Conservation (phyloP, 495 filamentous ascomycete genomes). For the Penicillium ucsense region DNA sequence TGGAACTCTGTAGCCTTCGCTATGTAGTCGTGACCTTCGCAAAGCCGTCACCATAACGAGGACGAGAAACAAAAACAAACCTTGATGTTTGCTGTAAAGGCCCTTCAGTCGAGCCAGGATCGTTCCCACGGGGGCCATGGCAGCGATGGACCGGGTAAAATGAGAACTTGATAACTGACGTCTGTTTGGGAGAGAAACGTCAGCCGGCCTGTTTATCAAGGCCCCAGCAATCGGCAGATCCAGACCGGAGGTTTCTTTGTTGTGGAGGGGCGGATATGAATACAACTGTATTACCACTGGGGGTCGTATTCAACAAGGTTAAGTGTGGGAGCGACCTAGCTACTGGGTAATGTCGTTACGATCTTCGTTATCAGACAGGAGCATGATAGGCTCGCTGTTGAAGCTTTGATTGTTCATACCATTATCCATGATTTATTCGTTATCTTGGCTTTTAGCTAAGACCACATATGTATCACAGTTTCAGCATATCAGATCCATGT, state of each 20-base stretch:
- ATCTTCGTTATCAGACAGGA: too few relatives aligned
- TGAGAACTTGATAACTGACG: not conserved
- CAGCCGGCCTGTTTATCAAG: not conserved
- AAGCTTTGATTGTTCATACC: too few relatives aligned
- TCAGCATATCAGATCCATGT: too few relatives aligned
- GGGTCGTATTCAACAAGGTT: too few relatives aligned
- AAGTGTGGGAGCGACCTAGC: too few relatives aligned
- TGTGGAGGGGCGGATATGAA: slow-evolving; percentile 6
- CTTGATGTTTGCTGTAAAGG: slow-evolving; percentile 27
- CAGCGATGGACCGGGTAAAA: not conserved
- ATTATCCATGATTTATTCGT: too few relatives aligned
- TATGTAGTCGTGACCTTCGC: not conserved
- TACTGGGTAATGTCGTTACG: too few relatives aligned
- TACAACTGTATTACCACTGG: not conserved
- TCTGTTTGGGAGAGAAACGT: not conserved
- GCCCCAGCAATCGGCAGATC: not conserved
- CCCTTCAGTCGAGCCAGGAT: slow-evolving; percentile 27
- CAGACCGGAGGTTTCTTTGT: slow-evolving; percentile 2
- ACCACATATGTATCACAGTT: too few relatives aligned
- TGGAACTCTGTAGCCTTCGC: slow-evolving; percentile 3
- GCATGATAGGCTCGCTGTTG: too few relatives aligned
- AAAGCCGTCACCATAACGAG: not conserved
- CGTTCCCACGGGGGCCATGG: slow-evolving; percentile 27
- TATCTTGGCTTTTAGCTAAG: too few relatives aligned
- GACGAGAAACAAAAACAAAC: slow-evolving; percentile 8